Conservation (phyloP, 331 rosid genomes). For the Stylosanthes scabra region DNA sequence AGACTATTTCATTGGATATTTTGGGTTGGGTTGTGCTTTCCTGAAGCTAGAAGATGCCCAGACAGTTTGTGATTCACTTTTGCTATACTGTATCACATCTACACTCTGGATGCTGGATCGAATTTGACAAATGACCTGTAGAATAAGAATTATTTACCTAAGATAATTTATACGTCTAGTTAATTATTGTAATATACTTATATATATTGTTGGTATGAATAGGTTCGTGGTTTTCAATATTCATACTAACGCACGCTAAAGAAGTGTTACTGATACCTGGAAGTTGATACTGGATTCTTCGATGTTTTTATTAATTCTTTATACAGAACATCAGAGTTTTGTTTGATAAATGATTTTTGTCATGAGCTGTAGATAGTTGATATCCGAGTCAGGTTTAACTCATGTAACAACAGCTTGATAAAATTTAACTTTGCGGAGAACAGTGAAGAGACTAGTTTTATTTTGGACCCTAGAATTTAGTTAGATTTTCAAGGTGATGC, state of each 20-base stretch:
- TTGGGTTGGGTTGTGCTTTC: conserved; percentile 58
- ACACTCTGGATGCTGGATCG: conserved; percentile 43
- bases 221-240: conserved; percentile 18
- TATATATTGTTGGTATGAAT: conserved; percentile 26
- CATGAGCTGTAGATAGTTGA: conserved; percentile 12
- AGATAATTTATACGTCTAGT: conserved; percentile 21
- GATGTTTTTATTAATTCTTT: conserved; percentile 20
- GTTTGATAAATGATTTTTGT: conserved; percentile 1
- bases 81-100: conserved; percentile 47
- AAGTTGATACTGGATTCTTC: conserved; percentile 9
- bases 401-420: neutral
- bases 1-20: conserved; percentile 47
- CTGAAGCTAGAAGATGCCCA: conserved; percentile 49
- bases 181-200: conserved; percentile 22
- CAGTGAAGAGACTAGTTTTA: neutral
- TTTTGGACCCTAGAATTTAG: neutral
- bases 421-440: neutral
- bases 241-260: neutral
- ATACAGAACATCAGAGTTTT: conserved; percentile 14
- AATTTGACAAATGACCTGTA: conserved; percentile 48
- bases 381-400: conserved; percentile 1
- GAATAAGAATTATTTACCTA: conserved; percentile 40
- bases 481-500: neutral
- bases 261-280: conserved; percentile 6
- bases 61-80: conserved; percentile 50